Evolutionary conservation across 768 basidiomycete genomes (phyloP).

Genomic region (Trametes villosa): DNA sequence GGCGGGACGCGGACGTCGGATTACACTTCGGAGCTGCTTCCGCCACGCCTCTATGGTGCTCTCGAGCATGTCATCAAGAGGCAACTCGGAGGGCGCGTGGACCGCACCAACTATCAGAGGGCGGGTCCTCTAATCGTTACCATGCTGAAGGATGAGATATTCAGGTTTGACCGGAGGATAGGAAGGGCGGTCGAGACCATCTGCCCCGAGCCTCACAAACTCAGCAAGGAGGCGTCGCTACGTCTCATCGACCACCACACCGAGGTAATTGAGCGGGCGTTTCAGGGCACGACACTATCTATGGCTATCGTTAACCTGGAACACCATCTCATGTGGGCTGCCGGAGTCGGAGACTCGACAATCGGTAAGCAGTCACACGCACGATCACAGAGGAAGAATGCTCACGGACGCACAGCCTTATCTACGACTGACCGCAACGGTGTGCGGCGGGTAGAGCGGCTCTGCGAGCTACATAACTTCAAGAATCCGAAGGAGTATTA

Average conservation of each 20-base stretch:
- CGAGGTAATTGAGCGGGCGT: background rate
- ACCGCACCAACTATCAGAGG: background rate
- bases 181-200: background rate
- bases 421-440: background rate
- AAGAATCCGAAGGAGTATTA: slow-evolving; percentile 1
- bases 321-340: slow-evolving; percentile 2
- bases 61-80: background rate
- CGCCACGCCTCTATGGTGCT: background rate
- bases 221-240: background rate
- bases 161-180: background rate
- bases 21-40: background rate
- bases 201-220: background rate
- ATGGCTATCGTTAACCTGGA: background rate
- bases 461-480: background rate
- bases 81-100: background rate
- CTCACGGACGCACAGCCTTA: background rate
- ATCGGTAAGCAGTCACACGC: slow-evolving; percentile 6
- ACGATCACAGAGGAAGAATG: no score
- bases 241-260: background rate
- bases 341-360: slow-evolving; percentile 11
- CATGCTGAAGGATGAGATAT: background rate
- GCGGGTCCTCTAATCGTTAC: background rate
- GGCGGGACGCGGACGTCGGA: background rate
- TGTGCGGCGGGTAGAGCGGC: background rate
- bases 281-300: background rate